Evolutionary conservation across 768 basidiomycete genomes (phyloP).

Genomic region (Baorangia bicolor): DNA sequence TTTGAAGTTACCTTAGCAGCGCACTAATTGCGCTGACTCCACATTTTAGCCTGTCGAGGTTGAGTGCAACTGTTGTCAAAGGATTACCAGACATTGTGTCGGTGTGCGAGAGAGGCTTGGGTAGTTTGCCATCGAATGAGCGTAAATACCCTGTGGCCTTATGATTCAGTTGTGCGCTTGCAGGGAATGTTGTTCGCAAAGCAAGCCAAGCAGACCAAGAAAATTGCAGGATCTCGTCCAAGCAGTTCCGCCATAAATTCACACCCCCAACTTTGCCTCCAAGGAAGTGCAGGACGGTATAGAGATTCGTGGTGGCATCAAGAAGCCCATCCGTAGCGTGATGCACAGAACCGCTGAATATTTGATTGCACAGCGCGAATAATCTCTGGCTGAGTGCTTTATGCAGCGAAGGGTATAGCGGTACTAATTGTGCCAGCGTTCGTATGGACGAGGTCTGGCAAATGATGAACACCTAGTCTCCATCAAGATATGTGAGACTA

Average conservation of each 20-base stretch:
- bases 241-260: slow-evolving; percentile 69
- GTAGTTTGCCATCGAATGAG: slow-evolving; percentile 10
- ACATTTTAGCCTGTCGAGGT: slow-evolving; percentile 60
- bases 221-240: slow-evolving; percentile 67
- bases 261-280: slow-evolving; percentile 79
- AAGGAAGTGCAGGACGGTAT: slow-evolving; percentile 61
- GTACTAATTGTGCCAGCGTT: slow-evolving; percentile 55
- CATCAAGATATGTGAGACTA: slow-evolving; percentile 25
- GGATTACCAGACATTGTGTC: slow-evolving; percentile 43
- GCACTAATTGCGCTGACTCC: slow-evolving; percentile 50
- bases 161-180: slow-evolving; percentile 32
- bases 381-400: slow-evolving; percentile 53
- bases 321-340: slow-evolving; percentile 40
- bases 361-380: slow-evolving; percentile 51
- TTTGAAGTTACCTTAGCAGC: slow-evolving; percentile 48
- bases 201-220: slow-evolving; percentile 61
- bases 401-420: slow-evolving; percentile 66
- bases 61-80: slow-evolving; percentile 48
- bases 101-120: slow-evolving; percentile 7
- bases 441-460: slow-evolving; percentile 44
- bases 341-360: slow-evolving; percentile 54
- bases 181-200: slow-evolving; percentile 59
- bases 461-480: slow-evolving; percentile 3
- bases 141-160: slow-evolving; percentile 3
- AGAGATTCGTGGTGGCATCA: slow-evolving; percentile 54